Base-by-base conservation (phyloP, 306 rosid genomes). In the Citrullus amarus region DNA sequence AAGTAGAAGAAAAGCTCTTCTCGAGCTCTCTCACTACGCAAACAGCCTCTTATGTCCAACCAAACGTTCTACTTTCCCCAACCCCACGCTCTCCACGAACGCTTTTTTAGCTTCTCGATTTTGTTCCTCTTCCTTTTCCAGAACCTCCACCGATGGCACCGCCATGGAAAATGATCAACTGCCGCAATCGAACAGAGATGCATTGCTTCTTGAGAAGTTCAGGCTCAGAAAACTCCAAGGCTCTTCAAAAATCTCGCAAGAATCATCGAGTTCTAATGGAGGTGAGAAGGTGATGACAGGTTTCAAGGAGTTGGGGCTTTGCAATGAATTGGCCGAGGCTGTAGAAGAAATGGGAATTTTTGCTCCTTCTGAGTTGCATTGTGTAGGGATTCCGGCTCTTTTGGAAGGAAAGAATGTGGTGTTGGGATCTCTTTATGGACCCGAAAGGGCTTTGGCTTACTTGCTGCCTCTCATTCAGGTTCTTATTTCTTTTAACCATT, bases 391-490 rank as follows among this genome's bases (percentile, higher is more conserved):
- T 76, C 81, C 84, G 17, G 46, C 74, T 25, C 15, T 81, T 65
- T 68, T 81, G 81, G 75, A 69, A 36, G 78, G 81, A 6, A 81
- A 81, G 63, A 81, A 72, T 68, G 69, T 81, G 30, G 50, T 81
- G 25, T 75, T 77, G 53, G 74, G 81, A 66, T 81, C 81, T 58
- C 80, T 66, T 30, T 20, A 11, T 78, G 73, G 32, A 20, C 50
- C 80, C 1, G 67, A 67, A 7, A 79, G 77, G 62, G 70, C 46
- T 60, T 77, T 81, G 39, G 22, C 84, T 15, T 81, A 81, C 78
- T 57, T 81, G 62, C 34, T 81, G 70, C 84, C 84, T 46, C 58
- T 81, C 34, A 77, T 81, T 77, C 84, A 81, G 84, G 84, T 81
- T 25, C 14, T 53, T 74, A 0, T 39, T 69, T 44, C 50, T 56